phyloP scores from a whole-genome alignment of 2,329 filamentous ascomycete genomes.

The Colletotrichum tabaci region DNA sequence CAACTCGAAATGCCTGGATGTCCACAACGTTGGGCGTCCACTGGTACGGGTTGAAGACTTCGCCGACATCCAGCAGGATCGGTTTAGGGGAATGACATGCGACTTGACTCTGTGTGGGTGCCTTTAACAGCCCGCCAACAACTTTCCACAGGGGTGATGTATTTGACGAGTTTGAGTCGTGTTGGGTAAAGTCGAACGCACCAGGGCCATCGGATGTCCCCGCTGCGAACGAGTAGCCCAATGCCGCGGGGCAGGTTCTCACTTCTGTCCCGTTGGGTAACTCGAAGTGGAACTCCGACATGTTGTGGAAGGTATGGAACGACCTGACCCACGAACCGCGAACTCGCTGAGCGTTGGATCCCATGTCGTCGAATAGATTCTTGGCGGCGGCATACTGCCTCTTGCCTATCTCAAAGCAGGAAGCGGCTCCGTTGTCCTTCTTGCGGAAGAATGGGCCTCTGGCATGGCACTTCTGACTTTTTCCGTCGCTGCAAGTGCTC shows the following conservation, averaged over 20 bases:
- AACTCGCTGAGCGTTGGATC: conserved; percentile 62
- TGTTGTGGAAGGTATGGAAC: conserved; percentile 86
- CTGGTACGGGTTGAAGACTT: conserved; percentile 80
- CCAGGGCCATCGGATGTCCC: conserved; percentile 93
- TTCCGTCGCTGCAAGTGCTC: conserved; percentile 82
- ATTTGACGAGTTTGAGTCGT: conserved; percentile 78
- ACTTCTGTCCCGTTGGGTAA: conserved; percentile 80
- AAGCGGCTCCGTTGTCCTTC: conserved; percentile 79
- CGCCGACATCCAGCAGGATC: conserved; percentile 88
- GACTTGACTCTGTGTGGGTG: conserved; percentile 77
- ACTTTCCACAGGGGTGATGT: conserved; percentile 83
- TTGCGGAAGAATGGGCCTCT: conserved; percentile 77
- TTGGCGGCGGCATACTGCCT: conserved; percentile 76
- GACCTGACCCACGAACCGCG: conserved; percentile 78
- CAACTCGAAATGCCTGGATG: conserved; percentile 85
- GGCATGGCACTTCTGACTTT: conserved; percentile 77
- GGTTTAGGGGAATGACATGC: conserved; percentile 86
- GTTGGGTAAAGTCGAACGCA: conserved; percentile 91
- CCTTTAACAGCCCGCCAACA: conserved; percentile 78
- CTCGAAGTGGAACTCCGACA: conserved; percentile 80
- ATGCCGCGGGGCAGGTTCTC: conserved; percentile 84
- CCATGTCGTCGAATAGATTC: conserved; percentile 52
- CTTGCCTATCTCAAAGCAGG: conserved; percentile 81
- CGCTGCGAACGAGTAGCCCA: conserved; percentile 91
- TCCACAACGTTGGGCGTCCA: conserved; percentile 94